These are phyloP conservation scores for Chlorella variabilis DNA, from an alignment of 163 green algal species.

Conservation along the genomic window DNA sequence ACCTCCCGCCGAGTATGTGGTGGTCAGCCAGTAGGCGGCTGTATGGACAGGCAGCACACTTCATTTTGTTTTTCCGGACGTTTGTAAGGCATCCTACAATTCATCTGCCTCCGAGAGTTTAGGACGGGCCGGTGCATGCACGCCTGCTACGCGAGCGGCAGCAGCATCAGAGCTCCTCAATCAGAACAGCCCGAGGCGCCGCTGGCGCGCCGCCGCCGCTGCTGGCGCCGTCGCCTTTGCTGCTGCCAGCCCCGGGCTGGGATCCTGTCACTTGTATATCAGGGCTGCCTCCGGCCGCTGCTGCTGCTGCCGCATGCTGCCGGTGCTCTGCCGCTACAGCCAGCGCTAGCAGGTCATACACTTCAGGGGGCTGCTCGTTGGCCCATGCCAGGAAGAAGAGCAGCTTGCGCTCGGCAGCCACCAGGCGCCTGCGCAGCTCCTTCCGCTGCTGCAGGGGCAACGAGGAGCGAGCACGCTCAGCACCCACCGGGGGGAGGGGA, in stretches of 20 bases:
- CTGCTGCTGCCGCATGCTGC: neutral
- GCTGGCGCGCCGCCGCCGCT: too few relatives aligned
- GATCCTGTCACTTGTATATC: neutral
- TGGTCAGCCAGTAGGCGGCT: constrained; percentile 30
- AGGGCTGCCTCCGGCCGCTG: neutral
- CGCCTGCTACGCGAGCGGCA: too few relatives aligned
- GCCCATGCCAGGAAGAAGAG: constrained; percentile 66
- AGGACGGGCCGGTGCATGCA: too few relatives aligned
- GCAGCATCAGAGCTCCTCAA: constrained; percentile 10
- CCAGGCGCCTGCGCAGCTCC: constrained; percentile 17
- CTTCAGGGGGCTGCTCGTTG: constrained; percentile 52
- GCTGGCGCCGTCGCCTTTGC: neutral
- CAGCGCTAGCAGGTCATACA: neutral
- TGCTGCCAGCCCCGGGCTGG: neutral
- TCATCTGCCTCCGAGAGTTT: too few relatives aligned
- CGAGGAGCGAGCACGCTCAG: too few relatives aligned
- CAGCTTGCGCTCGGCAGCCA: constrained; percentile 62
- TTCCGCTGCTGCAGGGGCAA: constrained; percentile 21
- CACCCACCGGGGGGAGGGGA: too few relatives aligned
- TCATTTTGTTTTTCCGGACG: neutral
- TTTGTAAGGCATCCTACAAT: too few relatives aligned
- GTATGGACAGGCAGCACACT: neutral
- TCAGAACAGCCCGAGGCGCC: neutral
- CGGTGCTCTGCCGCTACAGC: constrained; percentile 1
- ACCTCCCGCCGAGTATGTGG: constrained; percentile 36